Evolutionary conservation across 495 filamentous ascomycete species (phyloP).

Genomic region (Penicillium robsamsonii): DNA sequence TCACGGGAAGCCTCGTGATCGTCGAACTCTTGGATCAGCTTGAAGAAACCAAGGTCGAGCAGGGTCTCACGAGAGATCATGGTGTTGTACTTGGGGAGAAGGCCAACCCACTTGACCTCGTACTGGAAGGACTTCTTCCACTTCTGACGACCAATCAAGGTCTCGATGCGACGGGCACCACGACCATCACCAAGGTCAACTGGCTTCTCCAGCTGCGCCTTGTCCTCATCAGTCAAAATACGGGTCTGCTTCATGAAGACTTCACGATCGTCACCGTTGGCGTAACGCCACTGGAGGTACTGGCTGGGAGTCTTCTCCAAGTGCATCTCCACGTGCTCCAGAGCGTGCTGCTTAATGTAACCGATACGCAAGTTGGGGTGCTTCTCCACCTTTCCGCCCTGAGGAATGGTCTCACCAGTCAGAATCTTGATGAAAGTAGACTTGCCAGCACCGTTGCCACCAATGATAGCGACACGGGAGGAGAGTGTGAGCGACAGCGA

Average conservation of each 20-base stretch:
- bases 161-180: conserved; percentile 74
- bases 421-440: conserved; percentile 97
- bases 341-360: conserved; percentile 98
- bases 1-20: conserved; percentile 97
- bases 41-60: conserved; percentile 77
- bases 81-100: conserved; percentile 89
- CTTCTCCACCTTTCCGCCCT: conserved; percentile 88
- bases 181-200: conserved; percentile 82
- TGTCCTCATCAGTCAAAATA: conserved; percentile 78
- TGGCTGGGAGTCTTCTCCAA: conserved; percentile 98
- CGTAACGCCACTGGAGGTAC: conserved; percentile 98
- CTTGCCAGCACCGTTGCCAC: conserved; percentile 96
- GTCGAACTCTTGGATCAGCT: conserved; percentile 96
- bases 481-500: conserved; percentile 83
- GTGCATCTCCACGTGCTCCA: conserved; percentile 99
- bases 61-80: conserved; percentile 93
- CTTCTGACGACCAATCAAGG: conserved; percentile 94
- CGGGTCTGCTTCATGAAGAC: conserved; percentile 97
- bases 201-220: conserved; percentile 83
- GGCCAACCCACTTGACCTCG: conserved; percentile 89
- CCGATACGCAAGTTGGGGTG: conserved; percentile 98
- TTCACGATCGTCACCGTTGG: conserved; percentile 93
- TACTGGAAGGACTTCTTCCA: conserved; percentile 99
- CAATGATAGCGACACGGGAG: conserved; percentile 92
- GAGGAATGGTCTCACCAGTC: conserved; percentile 92